Evolutionary conservation across 129 eudicot species (phyloP).

Genomic region (Pseudognaphalium luteoalbum): DNA sequence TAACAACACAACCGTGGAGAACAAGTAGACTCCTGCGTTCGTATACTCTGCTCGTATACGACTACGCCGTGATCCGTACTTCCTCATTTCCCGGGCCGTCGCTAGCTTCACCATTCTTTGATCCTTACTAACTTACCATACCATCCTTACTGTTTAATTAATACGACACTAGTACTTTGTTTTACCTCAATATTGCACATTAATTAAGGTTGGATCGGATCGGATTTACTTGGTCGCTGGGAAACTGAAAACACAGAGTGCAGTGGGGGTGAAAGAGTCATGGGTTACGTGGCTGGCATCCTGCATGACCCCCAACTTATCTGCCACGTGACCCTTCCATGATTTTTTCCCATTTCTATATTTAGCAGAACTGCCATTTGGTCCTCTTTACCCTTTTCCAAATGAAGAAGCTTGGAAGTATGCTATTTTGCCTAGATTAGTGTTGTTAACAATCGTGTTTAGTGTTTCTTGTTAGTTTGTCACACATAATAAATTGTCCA

Average conservation of each 20-base stretch:
- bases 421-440: no score
- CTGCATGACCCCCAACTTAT: constrained; percentile 36
- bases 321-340: constrained; percentile 24
- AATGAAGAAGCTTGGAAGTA: background rate
- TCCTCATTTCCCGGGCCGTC: constrained; percentile 67
- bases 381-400: background rate
- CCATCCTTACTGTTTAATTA: background rate
- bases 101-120: constrained; percentile 86
- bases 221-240: background rate
- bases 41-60: constrained; percentile 67
- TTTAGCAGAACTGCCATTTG: background rate
- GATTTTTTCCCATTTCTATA: background rate
- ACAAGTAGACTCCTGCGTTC: constrained; percentile 72
- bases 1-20: constrained; percentile 58
- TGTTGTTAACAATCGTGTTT: no score
- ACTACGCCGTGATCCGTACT: constrained; percentile 64
- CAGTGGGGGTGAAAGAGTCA: constrained; percentile 19
- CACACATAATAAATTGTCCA: no score
- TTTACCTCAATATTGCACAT: background rate
- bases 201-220: background rate
- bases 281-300: constrained; percentile 57
- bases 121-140: no score
- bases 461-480: no score
- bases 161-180: no score
- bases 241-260: background rate